Conservation (phyloP, 2,329 filamentous ascomycete genomes). For the Penicillium verrucosum region DNA sequence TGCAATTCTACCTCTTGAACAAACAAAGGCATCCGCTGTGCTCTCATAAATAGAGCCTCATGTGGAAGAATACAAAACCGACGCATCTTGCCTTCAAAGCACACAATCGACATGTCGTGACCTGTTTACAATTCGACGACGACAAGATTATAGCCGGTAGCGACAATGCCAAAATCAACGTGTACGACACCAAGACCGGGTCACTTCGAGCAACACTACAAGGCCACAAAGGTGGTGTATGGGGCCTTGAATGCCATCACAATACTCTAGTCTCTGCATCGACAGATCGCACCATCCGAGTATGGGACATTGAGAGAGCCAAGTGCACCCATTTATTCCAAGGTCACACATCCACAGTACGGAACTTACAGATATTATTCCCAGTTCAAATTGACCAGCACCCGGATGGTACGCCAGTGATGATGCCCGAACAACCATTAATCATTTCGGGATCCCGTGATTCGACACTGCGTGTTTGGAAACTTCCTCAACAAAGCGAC, state of each 20-base stretch:
- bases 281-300: slow-evolving; percentile 94
- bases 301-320: slow-evolving; percentile 95
- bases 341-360: slow-evolving; percentile 93
- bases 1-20: background rate
- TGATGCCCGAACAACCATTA: slow-evolving; percentile 89
- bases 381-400: slow-evolving; percentile 72
- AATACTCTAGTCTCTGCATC: slow-evolving; percentile 98
- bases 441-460: slow-evolving; percentile 97
- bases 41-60: slow-evolving; percentile 47
- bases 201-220: slow-evolving; percentile 76
- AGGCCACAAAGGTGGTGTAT: slow-evolving; percentile 94
- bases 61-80: slow-evolving; percentile 74
- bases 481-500: slow-evolving; percentile 76
- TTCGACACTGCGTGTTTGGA: slow-evolving; percentile 94
- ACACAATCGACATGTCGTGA: slow-evolving; percentile 93
- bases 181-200: slow-evolving; percentile 95
- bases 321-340: slow-evolving; percentile 93
- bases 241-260: slow-evolving; percentile 93
- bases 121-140: slow-evolving; percentile 93
- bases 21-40: background rate
- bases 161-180: slow-evolving; percentile 94
- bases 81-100: slow-evolving; percentile 91
- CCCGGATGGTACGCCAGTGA: slow-evolving; percentile 65
- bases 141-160: slow-evolving; percentile 98
- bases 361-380: slow-evolving; percentile 90